These are phyloP conservation scores for Backusella australiensis DNA, from an alignment of 192 early-diverging fungal species.

Conservation along the genomic window DNA sequence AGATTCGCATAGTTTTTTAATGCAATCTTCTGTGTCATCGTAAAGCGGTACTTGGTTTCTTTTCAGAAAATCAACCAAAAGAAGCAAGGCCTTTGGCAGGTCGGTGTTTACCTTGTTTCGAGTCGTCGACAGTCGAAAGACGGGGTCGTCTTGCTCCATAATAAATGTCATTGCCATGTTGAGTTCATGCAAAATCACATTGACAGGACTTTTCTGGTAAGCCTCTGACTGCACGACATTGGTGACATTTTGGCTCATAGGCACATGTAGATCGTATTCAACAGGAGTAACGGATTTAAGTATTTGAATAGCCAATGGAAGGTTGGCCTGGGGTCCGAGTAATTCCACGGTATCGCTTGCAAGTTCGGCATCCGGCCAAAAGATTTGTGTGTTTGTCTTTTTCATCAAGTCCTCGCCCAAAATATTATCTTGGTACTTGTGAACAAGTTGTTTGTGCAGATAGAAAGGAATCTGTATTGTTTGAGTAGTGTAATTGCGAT, in stretches of 20 bases:
- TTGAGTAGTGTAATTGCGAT: constrained; percentile 51
- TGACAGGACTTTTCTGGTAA: not conserved
- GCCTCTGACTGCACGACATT: not conserved
- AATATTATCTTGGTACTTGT: constrained; percentile 13
- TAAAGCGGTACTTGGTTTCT: not conserved
- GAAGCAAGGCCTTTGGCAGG: not conserved
- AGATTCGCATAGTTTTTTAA: not conserved
- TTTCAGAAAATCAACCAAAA: not conserved
- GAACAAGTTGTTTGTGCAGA: constrained; percentile 56
- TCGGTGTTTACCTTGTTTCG: not conserved
- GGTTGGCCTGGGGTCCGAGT: constrained; percentile 56
- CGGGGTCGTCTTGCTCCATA: not conserved
- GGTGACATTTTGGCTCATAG: constrained; percentile 8
- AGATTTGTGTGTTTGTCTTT: constrained; percentile 52
- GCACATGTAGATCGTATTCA: constrained; percentile 49
- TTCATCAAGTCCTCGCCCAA: constrained; percentile 49
- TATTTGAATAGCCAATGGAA: constrained; percentile 53
- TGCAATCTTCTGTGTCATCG: not conserved
- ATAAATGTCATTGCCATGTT: not conserved
- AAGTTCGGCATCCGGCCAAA: constrained; percentile 65
- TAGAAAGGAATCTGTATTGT: constrained; percentile 55
- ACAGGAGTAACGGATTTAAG: constrained; percentile 58
- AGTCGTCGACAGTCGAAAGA: not conserved
- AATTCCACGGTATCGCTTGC: constrained; percentile 57
- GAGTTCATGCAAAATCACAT: not conserved